These are phyloP conservation scores for Dothistroma septosporum DNA, from an alignment of 2,329 filamentous ascomycete species.

Conservation along the genomic window DNA sequence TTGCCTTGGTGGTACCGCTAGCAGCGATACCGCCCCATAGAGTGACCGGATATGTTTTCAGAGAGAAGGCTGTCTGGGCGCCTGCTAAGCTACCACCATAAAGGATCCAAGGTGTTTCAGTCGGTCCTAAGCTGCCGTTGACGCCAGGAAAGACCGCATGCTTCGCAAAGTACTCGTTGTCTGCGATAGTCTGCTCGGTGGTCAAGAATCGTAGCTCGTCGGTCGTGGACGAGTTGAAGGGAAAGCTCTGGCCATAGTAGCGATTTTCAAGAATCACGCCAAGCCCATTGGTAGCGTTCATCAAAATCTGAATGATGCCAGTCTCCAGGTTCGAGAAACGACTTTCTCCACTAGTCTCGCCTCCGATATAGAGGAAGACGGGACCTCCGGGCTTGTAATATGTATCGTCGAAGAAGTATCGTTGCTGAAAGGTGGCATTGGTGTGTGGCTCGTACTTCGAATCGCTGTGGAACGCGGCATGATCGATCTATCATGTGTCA, in stretches of 20 bases:
- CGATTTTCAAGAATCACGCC: slow-evolving; percentile 53
- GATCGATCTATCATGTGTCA: slow-evolving; percentile 53
- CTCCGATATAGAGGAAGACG: slow-evolving; percentile 69
- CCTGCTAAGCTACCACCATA: slow-evolving; percentile 46
- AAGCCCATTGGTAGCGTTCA: slow-evolving; percentile 52
- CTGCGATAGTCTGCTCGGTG: slow-evolving; percentile 51
- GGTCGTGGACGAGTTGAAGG: slow-evolving; percentile 47
- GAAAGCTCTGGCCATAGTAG: slow-evolving; percentile 50
- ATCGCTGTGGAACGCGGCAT: slow-evolving; percentile 67
- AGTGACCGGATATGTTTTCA: slow-evolving; percentile 55
- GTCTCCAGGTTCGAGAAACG: slow-evolving; percentile 69
- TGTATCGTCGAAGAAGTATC: slow-evolving; percentile 77
- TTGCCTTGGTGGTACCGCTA: slow-evolving; percentile 71
- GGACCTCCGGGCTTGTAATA: slow-evolving; percentile 74
- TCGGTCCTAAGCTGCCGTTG: slow-evolving; percentile 41
- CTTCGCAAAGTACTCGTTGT: slow-evolving; percentile 51
- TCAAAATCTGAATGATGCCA: slow-evolving; percentile 57
- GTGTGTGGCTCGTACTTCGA: slow-evolving; percentile 71
- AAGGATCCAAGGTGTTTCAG: slow-evolving; percentile 46
- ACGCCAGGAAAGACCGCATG: slow-evolving; percentile 46
- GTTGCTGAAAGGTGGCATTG: slow-evolving; percentile 61
- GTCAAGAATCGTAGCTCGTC: slow-evolving; percentile 50
- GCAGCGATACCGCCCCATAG: slow-evolving; percentile 74
- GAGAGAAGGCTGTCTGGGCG: slow-evolving; percentile 43
- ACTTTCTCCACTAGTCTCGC: slow-evolving; percentile 61